Evolutionary conservation across 2,329 filamentous ascomycete genomes (phyloP).

Genomic region (Paecilomyces sp.): DNA sequence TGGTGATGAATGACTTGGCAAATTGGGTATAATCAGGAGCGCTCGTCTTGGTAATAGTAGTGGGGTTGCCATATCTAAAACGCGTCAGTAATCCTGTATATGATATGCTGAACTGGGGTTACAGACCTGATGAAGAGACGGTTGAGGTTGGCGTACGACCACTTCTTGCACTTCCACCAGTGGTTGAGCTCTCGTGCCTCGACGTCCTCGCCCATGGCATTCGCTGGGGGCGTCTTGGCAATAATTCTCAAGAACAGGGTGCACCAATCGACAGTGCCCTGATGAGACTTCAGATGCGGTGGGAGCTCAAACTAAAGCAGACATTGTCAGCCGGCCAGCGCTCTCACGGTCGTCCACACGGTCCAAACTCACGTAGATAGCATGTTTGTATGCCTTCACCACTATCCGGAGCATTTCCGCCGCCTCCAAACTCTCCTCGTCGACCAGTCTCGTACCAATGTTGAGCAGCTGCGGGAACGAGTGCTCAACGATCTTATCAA

Average conservation of each 20-base stretch:
- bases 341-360: background rate
- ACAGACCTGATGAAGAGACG: conserved; percentile 81
- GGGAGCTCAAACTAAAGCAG: conserved; percentile 71
- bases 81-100: background rate
- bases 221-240: conserved; percentile 72
- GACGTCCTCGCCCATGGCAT: conserved; percentile 69
- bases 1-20: conserved; percentile 82
- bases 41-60: conserved; percentile 65
- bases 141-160: conserved; percentile 97
- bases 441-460: conserved; percentile 82
- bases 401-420: conserved; percentile 95
- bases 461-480: conserved; percentile 81
- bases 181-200: conserved; percentile 88
- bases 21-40: conserved; percentile 71
- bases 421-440: conserved; percentile 87
- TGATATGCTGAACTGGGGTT: background rate
- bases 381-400: conserved; percentile 96
- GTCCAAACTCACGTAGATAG: conserved; percentile 69
- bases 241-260: conserved; percentile 89
- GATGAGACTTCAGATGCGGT: conserved; percentile 66
- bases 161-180: conserved; percentile 99
- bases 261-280: conserved; percentile 89
- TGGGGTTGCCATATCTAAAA: conserved; percentile 78
- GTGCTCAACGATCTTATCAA: conserved; percentile 87
- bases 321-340: conserved; percentile 22